Base-by-base conservation (phyloP, 2,329 filamentous ascomycete genomes). In the Fusarium acutatum region DNA sequence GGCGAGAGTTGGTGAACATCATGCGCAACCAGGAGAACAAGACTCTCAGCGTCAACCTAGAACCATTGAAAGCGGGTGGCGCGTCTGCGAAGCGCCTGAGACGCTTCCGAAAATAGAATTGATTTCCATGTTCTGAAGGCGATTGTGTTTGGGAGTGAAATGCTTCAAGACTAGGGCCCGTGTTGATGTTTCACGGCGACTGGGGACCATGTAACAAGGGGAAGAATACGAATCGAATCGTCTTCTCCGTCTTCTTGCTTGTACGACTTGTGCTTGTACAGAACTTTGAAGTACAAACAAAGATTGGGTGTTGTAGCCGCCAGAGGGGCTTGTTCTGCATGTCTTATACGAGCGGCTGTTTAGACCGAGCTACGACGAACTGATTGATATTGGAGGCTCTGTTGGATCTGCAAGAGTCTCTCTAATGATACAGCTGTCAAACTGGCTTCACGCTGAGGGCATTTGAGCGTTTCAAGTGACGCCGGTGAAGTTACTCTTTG, bases 61-160 rank as follows among this genome's bases (percentile, higher is more conserved):
- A 47, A 64, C 26, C 38, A 53, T 44, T 28, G 50, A 52, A 67
- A 54, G 74, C 64, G 67, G 68, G 56, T 74, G 68, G 67, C 75
- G 63, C 72, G 67, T 73, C 67, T 74, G 54, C 59, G 75, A 75
- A 69, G 71, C 72, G 72, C 68, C 71, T 77, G 71, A 77, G 73
- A 77, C 75, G 60, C 54, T 56, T 73, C 75, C 67, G 52, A 75
- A 77, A 76, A 77, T 77, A 77, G 75, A 58, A 67, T 34, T 40
- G 44, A 64, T 24, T 54, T 30, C 67, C 61, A 67, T 71, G 58
- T 64, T 50, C 57, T 67, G 64, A 57, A 72, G 73, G 67, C 61
- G 67, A 71, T 57, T 66, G 47, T 59, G 67, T 73, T 73, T 75
- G 56, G 64, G 47, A 57, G 54, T 53, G 59, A 47, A 52, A 47